Base-by-base conservation (phyloP, 2,329 filamentous ascomycete species). In the Pleurostoma richardsiae region DNA sequence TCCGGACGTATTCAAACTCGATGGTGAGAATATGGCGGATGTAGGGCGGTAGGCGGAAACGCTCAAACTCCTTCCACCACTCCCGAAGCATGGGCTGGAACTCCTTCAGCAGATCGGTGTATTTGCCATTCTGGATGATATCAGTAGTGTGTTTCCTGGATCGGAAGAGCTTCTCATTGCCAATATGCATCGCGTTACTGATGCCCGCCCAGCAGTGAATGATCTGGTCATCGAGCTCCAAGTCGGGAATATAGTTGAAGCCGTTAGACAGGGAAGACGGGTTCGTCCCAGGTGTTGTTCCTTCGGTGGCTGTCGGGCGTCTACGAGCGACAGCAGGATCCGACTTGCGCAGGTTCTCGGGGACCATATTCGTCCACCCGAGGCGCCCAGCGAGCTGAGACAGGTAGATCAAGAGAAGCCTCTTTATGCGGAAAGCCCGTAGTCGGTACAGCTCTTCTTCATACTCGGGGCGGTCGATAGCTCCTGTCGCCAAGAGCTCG, bases 171-270 rank as follows among this genome's bases (percentile, higher is more conserved):
- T 86, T 83, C 59, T 95, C 83, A 59, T 97, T 97, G 44, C 89
- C 90, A 55, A 86, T 77, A 58, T 96, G 87, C 86, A 97, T 96
- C 51, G 92, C 83, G 56, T 90, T 87, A 53, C 90, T 95, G 58
- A 99, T 90, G 30, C 90, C 88, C 4, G 91, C 85, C 94, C 94
- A 99, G 64, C 90, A 95, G 65, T 95, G 87, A 45, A 85, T 85
- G 52, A 85, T 83, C 60, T 84, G 81, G 52, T 85, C 82, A 57
- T 85, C 82, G 4, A 85, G 70, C 57, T 85, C 82, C 19, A 85
- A 67, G 55, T 85, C 79, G 1, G 82, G 82, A 6, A 85, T 82
- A 55, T 85, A 85, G 58, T 80, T 83, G 67, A 85, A 84, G 5
- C 71, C 67, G 46, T 76, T 81, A 8, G 76, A 78, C 26, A 79